Percentiles rank a stretch among this genome's conserved stretches.
These are phyloP conservation scores for Boletus sp. DNA, from an alignment of 1,284 basidiomycete species.

Conservation along the genomic window DNA sequence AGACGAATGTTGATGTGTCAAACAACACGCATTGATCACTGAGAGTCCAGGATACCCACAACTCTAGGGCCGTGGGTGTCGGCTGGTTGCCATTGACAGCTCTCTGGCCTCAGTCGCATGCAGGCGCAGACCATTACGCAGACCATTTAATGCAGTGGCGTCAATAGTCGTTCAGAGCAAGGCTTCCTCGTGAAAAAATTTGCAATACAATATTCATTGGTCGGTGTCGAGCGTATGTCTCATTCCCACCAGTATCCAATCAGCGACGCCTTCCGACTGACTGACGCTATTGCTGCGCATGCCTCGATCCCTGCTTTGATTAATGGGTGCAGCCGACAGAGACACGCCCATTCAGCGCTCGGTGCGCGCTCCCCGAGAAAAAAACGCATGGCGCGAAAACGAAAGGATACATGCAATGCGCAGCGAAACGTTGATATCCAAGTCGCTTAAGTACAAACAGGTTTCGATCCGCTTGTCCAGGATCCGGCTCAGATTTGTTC, in stretches of 20 bases:
- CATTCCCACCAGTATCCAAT: constrained; percentile 2
- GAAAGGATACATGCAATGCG: neutral
- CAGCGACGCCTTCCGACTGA: neutral
- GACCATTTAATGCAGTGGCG: neutral
- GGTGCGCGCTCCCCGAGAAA: neutral
- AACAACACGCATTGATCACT: neutral
- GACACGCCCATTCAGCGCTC: neutral
- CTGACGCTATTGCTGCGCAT: neutral
- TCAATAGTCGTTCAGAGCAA: neutral
- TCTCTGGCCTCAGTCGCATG: neutral
- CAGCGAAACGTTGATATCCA: neutral
- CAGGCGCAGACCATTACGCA: neutral
- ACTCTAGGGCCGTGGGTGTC: neutral
- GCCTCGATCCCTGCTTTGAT: constrained; percentile 4
- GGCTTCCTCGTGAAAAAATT: constrained; percentile 4
- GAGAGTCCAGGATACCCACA: neutral
- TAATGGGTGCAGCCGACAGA: constrained; percentile 3
- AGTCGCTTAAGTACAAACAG: neutral
- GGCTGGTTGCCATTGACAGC: constrained; percentile 2
- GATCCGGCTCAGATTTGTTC: constrained; percentile 1
- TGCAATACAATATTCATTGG: neutral
- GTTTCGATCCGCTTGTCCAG: neutral
- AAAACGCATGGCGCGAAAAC: neutral
- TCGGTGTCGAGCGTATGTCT: no score
- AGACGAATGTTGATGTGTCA: neutral